Evolutionary conservation across 306 rosid species (phyloP).

Genomic region (Elaeagnus macrophylla): DNA sequence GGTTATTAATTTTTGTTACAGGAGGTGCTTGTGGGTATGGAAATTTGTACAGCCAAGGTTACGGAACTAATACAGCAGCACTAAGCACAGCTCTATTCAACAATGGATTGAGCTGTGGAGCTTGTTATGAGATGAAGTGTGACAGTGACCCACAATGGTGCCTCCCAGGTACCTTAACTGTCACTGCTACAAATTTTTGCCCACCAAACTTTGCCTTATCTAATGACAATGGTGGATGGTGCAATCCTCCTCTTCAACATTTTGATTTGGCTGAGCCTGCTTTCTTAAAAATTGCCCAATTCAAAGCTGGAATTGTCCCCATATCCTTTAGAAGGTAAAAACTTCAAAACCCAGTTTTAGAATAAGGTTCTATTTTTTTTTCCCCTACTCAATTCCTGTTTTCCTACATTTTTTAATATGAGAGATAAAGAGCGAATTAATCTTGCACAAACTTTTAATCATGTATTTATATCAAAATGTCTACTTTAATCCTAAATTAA

Average conservation of each 20-base stretch:
- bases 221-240: conserved; percentile 92
- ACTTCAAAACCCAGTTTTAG: background rate
- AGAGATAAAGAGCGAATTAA: too few species aligned
- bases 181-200: conserved; percentile 95
- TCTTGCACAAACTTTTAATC: too few species aligned
- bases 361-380: too few species aligned
- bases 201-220: conserved; percentile 77
- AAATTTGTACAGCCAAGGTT: conserved; percentile 85
- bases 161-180: conserved; percentile 66
- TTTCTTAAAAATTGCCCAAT: conserved; percentile 84
- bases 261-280: conserved; percentile 97
- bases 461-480: too few species aligned
- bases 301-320: conserved; percentile 88
- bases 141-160: conserved; percentile 71
- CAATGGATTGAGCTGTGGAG: conserved; percentile 86
- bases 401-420: too few species aligned
- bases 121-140: conserved; percentile 90
- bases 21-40: conserved; percentile 99
- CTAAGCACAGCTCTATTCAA: conserved; percentile 94
- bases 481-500: too few species aligned
- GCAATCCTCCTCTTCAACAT: conserved; percentile 97
- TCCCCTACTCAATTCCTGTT: too few species aligned
- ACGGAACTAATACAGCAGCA: conserved; percentile 95
- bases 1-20: conserved; percentile 11
- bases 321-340: conserved; percentile 77